These are phyloP conservation scores for Selaginella tamariscina DNA, from an alignment of 75 land plant species.

Conservation along the genomic window DNA sequence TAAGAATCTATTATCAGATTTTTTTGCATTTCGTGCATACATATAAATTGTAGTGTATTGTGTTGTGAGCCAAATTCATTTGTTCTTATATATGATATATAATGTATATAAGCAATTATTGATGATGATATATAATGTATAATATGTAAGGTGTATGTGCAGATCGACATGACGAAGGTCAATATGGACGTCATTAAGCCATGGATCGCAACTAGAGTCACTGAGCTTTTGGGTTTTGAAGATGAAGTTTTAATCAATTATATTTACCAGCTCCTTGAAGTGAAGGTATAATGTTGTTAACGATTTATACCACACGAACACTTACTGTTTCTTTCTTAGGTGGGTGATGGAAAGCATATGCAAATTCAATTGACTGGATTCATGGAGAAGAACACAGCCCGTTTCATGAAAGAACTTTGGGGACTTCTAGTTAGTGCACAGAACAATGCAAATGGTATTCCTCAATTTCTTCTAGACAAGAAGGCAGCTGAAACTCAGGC, in stretches of 20 bases:
- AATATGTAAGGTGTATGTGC: conserved; percentile 4
- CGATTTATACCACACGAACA: background rate
- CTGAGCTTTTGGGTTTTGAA: conserved; percentile 91
- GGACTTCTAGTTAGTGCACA: conserved; percentile 81
- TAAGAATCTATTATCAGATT: background rate
- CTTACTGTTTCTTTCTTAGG: conserved; percentile 25
- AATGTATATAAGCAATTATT: too few relatives aligned
- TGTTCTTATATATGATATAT: too few relatives aligned
- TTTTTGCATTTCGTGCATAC: background rate
- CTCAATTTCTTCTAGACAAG: conserved; percentile 88
- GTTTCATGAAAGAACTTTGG: conserved; percentile 98
- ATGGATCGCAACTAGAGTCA: conserved; percentile 91
- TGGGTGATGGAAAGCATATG: conserved; percentile 86
- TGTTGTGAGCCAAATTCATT: background rate
- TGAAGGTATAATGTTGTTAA: conserved; percentile 41
- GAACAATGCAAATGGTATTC: conserved; percentile 78
- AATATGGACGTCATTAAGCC: conserved; percentile 83
- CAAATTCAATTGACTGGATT: conserved; percentile 94
- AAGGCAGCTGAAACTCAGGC: conserved; percentile 72
- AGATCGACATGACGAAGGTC: conserved; percentile 92
- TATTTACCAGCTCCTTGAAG: conserved; percentile 75
- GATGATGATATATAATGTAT: too few relatives aligned
- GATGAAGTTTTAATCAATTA: conserved; percentile 99
- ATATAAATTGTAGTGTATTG: too few relatives aligned
- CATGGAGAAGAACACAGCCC: conserved; percentile 95